Percentiles rank a stretch among this genome's conserved stretches.
phyloP scores from a whole-genome alignment of 164 flowering plant species.

The Liriodendron chinense region DNA sequence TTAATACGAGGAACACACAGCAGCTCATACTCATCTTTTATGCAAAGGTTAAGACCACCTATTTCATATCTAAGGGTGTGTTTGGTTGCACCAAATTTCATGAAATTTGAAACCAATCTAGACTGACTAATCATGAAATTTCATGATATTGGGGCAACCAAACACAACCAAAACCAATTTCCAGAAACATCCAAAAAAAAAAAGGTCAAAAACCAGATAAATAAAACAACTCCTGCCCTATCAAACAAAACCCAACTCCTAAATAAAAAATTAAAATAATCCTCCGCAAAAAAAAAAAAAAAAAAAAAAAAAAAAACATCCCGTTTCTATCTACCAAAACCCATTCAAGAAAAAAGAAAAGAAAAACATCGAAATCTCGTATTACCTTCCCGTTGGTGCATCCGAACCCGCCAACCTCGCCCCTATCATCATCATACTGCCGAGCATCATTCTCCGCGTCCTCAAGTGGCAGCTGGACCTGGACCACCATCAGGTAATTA shows the following conservation, averaged over 20 bases:
- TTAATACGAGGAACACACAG: neutral
- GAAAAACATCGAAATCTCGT: too few relatives aligned
- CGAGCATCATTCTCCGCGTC: slow-evolving; percentile 88
- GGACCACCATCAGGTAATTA: slow-evolving; percentile 87
- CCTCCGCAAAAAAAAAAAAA: too few relatives aligned
- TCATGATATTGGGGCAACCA: too few relatives aligned
- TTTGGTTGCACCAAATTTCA: too few relatives aligned
- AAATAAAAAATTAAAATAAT: neutral
- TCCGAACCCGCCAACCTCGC: slow-evolving; percentile 82
- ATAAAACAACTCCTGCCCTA: neutral
- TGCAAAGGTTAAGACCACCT: too few relatives aligned
- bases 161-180: too few relatives aligned
- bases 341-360: neutral
- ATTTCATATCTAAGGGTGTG: too few relatives aligned
- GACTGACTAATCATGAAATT: too few relatives aligned
- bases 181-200: too few relatives aligned
- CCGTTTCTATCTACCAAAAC: neutral
- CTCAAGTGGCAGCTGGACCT: slow-evolving; percentile 88
- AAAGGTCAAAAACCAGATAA: neutral
- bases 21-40: neutral
- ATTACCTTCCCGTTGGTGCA: slow-evolving; percentile 78
- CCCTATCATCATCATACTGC: slow-evolving; percentile 77
- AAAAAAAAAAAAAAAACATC: too few relatives aligned
- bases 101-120: too few relatives aligned
- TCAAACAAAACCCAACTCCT: neutral